These are phyloP conservation scores for Hemileccinum impolitum DNA, from an alignment of 768 basidiomycete species.

Conservation along the genomic window DNA sequence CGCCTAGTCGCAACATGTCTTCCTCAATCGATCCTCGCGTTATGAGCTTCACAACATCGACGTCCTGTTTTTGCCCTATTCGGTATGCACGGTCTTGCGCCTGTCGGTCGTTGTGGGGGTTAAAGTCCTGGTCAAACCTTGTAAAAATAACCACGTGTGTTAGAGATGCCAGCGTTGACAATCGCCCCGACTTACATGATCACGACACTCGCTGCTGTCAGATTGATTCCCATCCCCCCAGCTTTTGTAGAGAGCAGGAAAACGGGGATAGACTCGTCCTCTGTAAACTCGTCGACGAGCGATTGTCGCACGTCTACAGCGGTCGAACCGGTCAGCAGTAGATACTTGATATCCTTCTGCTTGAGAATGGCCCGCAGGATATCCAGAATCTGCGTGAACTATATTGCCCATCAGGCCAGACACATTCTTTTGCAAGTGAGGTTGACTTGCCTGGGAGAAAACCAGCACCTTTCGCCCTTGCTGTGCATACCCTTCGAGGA, in stretches of 20 bases:
- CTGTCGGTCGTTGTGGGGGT: slow-evolving; percentile 96
- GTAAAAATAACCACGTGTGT: background rate
- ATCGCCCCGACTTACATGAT: slow-evolving; percentile 61
- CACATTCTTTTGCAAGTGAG: background rate
- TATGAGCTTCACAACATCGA: slow-evolving; percentile 93
- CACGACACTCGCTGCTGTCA: slow-evolving; percentile 94
- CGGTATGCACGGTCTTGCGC: slow-evolving; percentile 97
- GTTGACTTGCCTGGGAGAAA: slow-evolving; percentile 79
- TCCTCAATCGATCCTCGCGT: slow-evolving; percentile 93
- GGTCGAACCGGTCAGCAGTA: slow-evolving; percentile 88
- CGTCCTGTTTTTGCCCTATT: slow-evolving; percentile 91
- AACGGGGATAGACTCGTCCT: slow-evolving; percentile 76
- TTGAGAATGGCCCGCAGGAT: slow-evolving; percentile 84
- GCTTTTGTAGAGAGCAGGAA: slow-evolving; percentile 93
- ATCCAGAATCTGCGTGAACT: slow-evolving; percentile 97
- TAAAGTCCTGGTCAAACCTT: slow-evolving; percentile 98
- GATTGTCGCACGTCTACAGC: slow-evolving; percentile 91
- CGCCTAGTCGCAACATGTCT: slow-evolving; percentile 86
- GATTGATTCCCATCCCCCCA: slow-evolving; percentile 94
- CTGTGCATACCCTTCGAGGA: slow-evolving; percentile 63
- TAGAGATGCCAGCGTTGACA: background rate
- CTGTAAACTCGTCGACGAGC: slow-evolving; percentile 92
- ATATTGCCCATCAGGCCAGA: slow-evolving; percentile 1
- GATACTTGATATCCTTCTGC: slow-evolving; percentile 66
- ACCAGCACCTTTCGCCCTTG: slow-evolving; percentile 83